Percentiles rank a stretch among this genome's conserved stretches.
Evolutionary conservation across 106 monocot species (phyloP).

Genomic region (Dendrobium huoshanense): DNA sequence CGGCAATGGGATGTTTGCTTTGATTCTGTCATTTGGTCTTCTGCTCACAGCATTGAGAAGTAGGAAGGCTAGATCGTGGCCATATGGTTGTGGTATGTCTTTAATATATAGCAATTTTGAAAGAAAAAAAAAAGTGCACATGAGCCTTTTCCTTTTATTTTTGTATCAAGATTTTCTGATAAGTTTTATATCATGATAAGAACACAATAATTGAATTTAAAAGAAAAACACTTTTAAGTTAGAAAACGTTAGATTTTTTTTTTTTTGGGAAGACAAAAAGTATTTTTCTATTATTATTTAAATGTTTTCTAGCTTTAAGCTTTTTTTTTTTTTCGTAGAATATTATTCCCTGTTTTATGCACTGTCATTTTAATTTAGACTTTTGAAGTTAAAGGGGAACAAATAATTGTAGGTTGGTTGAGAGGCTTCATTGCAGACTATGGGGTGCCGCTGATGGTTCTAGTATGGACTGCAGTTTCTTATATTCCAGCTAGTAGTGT

Average conservation of each 20-base stretch:
- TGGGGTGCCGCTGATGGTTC: conserved; percentile 43
- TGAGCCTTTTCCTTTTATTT: neutral
- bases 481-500: conserved; percentile 26
- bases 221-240: no score
- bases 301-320: no score
- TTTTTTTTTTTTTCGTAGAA: no score
- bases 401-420: conserved; percentile 30
- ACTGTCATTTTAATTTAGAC: no score
- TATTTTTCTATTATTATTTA: no score
- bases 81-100: conserved; percentile 65
- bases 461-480: conserved; percentile 40
- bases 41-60: conserved; percentile 65
- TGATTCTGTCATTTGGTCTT: conserved; percentile 81
- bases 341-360: no score
- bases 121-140: no score
- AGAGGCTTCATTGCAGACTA: conserved; percentile 38
- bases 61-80: conserved; percentile 79
- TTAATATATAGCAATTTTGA: neutral
- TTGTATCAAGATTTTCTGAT: neutral
- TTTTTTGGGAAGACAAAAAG: no score
- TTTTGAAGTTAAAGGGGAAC: no score
- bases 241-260: no score
- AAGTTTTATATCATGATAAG: no score
- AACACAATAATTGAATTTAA: no score
- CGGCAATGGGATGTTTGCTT: conserved; percentile 83